Base-by-base conservation (phyloP, 2,329 filamentous ascomycete genomes). In the Aspergillus fructus region DNA sequence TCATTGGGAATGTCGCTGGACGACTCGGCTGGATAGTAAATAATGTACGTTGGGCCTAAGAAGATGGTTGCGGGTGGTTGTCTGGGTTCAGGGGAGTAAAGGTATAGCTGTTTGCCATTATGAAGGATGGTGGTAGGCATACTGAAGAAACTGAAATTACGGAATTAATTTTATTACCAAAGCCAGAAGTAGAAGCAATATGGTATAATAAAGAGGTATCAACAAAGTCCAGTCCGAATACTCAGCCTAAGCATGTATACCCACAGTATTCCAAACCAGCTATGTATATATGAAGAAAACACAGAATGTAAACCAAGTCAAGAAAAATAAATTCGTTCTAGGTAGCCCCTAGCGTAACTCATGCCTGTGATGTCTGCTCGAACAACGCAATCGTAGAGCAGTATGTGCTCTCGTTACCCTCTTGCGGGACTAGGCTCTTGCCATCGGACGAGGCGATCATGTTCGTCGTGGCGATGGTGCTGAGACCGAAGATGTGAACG, bases 391-490 rank as follows among this genome's bases (percentile, higher is more conserved):
- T 71, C 1, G 77, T 79, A 5, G 74, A 77, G 62, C 76, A 77
- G 62, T 70, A 79, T 49, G 70, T 78, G 56, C 72, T 75, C 57
- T 62, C 62, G 53, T 79, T 79, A 6, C 76, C 74, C 27, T 66
- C 67, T 61, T 77, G 66, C 1, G 64, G 67, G 8, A 79, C 76
- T 6, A 78, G 61, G 6, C 64, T 64, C 53, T 66, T 63, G 7
- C 75, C 75, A 27, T 58, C 52, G 0, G 68, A 64, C 7, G 73
- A 74, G 1, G 82, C 86, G 59, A 92, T 76, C 88, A 92, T 91
- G 75, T 90, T 91, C 51, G 83, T 79, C 21, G 85, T 81, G 3
- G 89, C 89, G 79, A 91, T 91, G 61, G 89, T 93, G 76, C 82
- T 89, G 55, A 93, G 74, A 7, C 84, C 89, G 62, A 84, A 90